Conservation (phyloP, 2,329 filamentous ascomycete genomes). For the Arthrobotrys conoides region DNA sequence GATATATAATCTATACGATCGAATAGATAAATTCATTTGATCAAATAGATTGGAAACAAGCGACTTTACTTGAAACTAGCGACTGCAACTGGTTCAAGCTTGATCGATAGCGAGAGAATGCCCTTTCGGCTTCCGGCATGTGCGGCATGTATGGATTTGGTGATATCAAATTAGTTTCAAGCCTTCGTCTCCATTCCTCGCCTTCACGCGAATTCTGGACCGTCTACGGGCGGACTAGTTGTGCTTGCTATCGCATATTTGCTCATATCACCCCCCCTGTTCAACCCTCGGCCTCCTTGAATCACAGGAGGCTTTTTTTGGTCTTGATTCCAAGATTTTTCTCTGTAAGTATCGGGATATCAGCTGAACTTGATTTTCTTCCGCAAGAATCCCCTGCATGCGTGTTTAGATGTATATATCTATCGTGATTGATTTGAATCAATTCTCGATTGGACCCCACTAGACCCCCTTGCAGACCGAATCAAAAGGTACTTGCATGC, state of each 20-base stretch:
- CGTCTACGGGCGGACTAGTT: conserved; percentile 37
- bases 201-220: conserved; percentile 34
- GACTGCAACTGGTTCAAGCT: neutral
- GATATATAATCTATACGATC: conserved; percentile 1
- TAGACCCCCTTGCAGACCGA: conserved; percentile 40
- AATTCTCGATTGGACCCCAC: conserved; percentile 1
- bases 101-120: neutral
- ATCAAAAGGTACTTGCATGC: conserved; percentile 7
- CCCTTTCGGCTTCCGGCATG: neutral
- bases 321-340: neutral
- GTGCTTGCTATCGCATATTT: conserved; percentile 13
- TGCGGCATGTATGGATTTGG: too few relatives aligned
- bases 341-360: neutral
- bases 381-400: neutral
- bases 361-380: conserved; percentile 17
- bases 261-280: conserved; percentile 36
- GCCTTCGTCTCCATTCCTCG: conserved; percentile 16
- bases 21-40: neutral
- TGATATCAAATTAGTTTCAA: neutral
- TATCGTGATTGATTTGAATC: neutral
- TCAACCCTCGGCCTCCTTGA: conserved; percentile 34
- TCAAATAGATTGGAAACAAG: conserved; percentile 15
- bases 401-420: neutral
- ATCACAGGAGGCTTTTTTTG: conserved; percentile 16
- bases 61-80: conserved; percentile 41